A percentile compares a stretch with the other conserved stretches of the same genome.
phyloP scores from a whole-genome alignment of 169 alveolate genomes.

The Plasmodium gonderi region DNA sequence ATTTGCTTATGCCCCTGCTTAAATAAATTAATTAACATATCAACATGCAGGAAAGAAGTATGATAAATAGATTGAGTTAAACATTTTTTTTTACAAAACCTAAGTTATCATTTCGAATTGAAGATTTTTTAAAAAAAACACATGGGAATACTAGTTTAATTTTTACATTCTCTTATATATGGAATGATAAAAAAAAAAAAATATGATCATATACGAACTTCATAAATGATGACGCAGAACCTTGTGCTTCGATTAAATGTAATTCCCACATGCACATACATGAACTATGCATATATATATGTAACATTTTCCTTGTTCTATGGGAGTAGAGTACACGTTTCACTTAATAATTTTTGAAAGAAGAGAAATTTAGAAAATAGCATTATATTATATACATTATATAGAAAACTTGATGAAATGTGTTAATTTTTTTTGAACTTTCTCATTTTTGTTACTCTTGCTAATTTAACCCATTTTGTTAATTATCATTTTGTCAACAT shows the following conservation, averaged over 20 bases:
- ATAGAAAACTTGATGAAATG: neutral
- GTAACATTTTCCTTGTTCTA: neutral
- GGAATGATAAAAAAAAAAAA: neutral
- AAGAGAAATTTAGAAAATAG: neutral
- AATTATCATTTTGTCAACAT: neutral
- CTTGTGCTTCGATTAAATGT: constrained; percentile 60
- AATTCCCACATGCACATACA: neutral
- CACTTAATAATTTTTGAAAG: constrained; percentile 1
- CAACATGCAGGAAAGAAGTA: neutral
- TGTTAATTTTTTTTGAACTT: neutral
- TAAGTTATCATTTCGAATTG: neutral
- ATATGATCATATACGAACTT: neutral
- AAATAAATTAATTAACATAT: neutral
- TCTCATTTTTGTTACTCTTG: neutral
- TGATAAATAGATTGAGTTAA: neutral
- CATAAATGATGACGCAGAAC: constrained; percentile 51
- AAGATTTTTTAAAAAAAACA: constrained; percentile 2
- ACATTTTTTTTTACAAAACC: constrained; percentile 14
- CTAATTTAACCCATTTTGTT: neutral
- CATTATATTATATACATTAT: neutral
- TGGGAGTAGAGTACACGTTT: neutral
- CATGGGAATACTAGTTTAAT: neutral
- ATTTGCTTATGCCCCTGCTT: neutral
- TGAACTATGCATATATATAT: neutral
- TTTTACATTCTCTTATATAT: neutral